Evolutionary conservation across 805 yeast genomes (phyloP).

Genomic region (Hanseniaspora taiwanica): DNA sequence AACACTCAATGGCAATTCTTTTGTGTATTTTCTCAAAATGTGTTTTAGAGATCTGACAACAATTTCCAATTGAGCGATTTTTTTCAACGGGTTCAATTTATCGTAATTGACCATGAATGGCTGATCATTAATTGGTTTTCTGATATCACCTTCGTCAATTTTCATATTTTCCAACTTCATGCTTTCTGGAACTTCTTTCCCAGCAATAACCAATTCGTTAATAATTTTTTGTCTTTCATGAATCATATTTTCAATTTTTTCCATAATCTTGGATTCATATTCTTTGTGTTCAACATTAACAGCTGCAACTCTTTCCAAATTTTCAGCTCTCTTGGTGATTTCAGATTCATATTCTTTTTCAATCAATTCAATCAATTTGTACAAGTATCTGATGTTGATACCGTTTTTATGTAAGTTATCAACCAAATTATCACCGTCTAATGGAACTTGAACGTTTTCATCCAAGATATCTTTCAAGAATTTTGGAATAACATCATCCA

Average conservation of each 20-base stretch:
- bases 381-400: conserved; percentile 81
- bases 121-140: conserved; percentile 23
- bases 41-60: conserved; percentile 73
- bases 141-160: conserved; percentile 21
- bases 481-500: conserved; percentile 44
- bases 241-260: conserved; percentile 20
- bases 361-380: conserved; percentile 28
- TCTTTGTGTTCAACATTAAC: conserved; percentile 22
- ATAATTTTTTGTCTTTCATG: conserved; percentile 25
- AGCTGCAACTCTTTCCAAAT: conserved; percentile 15
- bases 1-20: conserved; percentile 36
- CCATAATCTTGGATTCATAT: conserved; percentile 20
- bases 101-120: conserved; percentile 24
- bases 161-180: conserved; percentile 20
- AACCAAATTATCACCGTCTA: conserved; percentile 70
- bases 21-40: conserved; percentile 38
- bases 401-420: conserved; percentile 63
- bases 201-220: conserved; percentile 20
- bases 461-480: conserved; percentile 41
- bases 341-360: conserved; percentile 17
- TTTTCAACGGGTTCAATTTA: conserved; percentile 33
- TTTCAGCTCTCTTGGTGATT: conserved; percentile 11
- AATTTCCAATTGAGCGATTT: conserved; percentile 45
- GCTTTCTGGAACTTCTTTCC: conserved; percentile 24
- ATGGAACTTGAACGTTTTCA: conserved; percentile 43